A percentile compares a stretch with the other conserved stretches of the same genome.
phyloP scores from a whole-genome alignment of 148 eudicot species.

The Persicaria tinctoria region DNA sequence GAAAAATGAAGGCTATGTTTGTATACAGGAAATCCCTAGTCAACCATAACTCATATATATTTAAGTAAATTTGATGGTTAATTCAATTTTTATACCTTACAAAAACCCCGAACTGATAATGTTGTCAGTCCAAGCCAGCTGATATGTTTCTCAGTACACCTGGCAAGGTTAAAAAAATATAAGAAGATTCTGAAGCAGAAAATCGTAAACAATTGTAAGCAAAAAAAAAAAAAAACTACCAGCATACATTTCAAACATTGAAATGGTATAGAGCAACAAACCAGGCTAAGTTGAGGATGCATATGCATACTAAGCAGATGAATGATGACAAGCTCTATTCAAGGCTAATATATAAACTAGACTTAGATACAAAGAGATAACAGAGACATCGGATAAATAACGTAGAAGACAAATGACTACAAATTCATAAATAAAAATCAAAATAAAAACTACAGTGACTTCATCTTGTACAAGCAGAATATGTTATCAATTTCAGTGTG shows the following conservation, averaged over 20 bases:
- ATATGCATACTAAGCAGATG: background rate
- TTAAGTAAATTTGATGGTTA: too few species aligned
- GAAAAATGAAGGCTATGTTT: too few species aligned
- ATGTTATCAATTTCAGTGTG: background rate
- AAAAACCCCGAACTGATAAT: too few species aligned
- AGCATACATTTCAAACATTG: background rate
- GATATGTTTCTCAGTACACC: too few species aligned
- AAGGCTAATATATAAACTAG: background rate
- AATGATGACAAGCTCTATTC: background rate
- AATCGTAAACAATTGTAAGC: too few species aligned
- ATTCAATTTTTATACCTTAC: background rate
- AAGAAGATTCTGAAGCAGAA: too few species aligned
- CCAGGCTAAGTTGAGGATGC: background rate
- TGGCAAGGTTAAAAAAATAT: background rate
- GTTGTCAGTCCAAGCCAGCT: too few species aligned
- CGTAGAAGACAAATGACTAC: background rate
- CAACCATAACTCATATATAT: too few species aligned
- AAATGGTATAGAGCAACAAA: background rate
- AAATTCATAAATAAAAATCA: background rate
- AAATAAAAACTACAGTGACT: background rate
- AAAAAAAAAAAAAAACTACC: background rate
- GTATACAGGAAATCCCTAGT: too few species aligned
- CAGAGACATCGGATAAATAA: background rate
- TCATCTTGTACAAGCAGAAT: background rate
- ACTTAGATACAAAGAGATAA: background rate